Evolutionary conservation across 331 rosid species (phyloP).

Genomic region (Acacia pycnantha): DNA sequence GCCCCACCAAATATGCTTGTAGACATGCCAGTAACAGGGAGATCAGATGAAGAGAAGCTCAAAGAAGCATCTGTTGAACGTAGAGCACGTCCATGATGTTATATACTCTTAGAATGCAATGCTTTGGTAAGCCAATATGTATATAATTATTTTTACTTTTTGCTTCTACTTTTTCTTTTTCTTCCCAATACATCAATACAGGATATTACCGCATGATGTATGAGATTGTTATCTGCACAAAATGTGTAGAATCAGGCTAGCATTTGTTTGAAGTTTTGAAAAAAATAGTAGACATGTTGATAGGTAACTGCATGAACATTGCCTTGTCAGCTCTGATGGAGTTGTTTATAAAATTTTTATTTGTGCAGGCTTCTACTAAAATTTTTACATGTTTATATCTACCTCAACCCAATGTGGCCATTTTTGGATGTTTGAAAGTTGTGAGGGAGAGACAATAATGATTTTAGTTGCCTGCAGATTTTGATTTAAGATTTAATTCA

Average conservation of each 20-base stretch:
- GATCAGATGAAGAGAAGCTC: slow-evolving; percentile 47
- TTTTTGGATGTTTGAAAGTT: not conserved
- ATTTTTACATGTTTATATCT: not conserved
- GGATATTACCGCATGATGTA: not conserved
- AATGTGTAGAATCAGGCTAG: not conserved
- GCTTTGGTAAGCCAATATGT: slow-evolving; percentile 24
- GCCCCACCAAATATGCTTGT: slow-evolving; percentile 56
- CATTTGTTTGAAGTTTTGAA: slow-evolving; percentile 14
- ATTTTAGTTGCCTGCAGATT: not conserved
- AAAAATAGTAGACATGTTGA: not conserved
- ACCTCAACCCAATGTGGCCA: not conserved
- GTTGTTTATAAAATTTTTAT: not conserved
- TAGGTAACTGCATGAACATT: slow-evolving; percentile 6
- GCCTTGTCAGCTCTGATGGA: not conserved
- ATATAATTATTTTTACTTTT: not conserved
- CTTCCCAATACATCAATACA: not conserved
- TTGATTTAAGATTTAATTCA: not conserved
- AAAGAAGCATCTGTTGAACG: slow-evolving; percentile 41
- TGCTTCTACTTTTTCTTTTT: not conserved
- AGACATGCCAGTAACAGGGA: slow-evolving; percentile 49
- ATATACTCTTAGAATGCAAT: slow-evolving; percentile 6
- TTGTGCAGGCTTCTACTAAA: not conserved
- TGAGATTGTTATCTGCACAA: not conserved
- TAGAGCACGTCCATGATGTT: slow-evolving; percentile 45
- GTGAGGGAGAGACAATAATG: not conserved